phyloP scores from a whole-genome alignment of 495 filamentous ascomycete species.

The Penicillium egyptiacum region DNA sequence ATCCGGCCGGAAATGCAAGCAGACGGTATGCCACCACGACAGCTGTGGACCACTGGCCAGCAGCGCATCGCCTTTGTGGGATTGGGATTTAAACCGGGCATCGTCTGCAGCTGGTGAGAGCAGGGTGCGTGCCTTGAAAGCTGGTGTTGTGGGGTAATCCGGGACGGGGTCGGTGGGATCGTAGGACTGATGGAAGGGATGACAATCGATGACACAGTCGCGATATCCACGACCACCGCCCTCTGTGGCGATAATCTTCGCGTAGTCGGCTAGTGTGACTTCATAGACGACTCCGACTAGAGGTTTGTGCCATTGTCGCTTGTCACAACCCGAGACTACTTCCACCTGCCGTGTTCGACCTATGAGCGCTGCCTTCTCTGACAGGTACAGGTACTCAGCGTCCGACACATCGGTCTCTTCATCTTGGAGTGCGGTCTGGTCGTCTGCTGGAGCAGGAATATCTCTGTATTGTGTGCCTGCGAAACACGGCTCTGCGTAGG shows the following conservation, averaged over 20 bases:
- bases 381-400: conserved; percentile 26
- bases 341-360: conserved; percentile 10
- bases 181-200: conserved; percentile 56
- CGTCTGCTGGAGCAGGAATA: conserved; percentile 21
- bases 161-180: conserved; percentile 41
- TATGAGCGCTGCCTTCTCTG: conserved; percentile 36
- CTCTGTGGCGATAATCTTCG: conserved; percentile 84
- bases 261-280: conserved; percentile 77
- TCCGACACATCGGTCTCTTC: conserved; percentile 9
- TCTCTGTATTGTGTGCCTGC: conserved; percentile 70
- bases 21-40: conserved; percentile 13
- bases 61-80: not conserved
- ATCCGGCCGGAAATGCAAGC: conserved; percentile 52
- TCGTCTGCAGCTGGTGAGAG: conserved; percentile 47
- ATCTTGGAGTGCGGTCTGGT: conserved; percentile 17
- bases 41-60: conserved; percentile 6
- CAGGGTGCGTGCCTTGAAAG: conserved; percentile 61
- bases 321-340: conserved; percentile 35
- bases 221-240: conserved; percentile 80
- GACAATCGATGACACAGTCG: conserved; percentile 77
- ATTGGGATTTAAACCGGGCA: conserved; percentile 8
- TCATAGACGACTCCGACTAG: conserved; percentile 95
- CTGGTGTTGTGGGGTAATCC: conserved; percentile 31
- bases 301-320: conserved; percentile 67
- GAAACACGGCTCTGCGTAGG: conserved; percentile 90